phyloP scores from a whole-genome alignment of 352 stramenopile genomes.

The Pythium plurisporium region DNA sequence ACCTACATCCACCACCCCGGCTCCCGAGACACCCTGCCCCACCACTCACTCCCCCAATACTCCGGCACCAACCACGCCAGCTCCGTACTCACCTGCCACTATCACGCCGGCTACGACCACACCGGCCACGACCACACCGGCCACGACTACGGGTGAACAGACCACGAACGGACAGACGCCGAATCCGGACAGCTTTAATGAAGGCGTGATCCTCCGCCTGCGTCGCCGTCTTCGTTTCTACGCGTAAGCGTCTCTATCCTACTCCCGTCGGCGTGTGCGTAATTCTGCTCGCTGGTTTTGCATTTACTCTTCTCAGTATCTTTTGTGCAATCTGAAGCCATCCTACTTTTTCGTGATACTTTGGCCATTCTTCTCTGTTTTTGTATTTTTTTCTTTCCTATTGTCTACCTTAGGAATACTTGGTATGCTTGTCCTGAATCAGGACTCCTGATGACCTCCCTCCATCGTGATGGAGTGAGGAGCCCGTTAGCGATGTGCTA shows the following conservation, averaged over 20 bases:
- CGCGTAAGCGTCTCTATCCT: not conserved
- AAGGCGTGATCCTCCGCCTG: not conserved
- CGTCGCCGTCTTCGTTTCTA: slow-evolving; percentile 2
- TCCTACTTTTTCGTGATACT: not conserved
- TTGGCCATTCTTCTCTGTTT: not conserved
- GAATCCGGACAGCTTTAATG: not conserved
- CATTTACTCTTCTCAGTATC: not conserved
- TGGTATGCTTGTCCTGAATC: no score
- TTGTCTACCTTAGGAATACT: not conserved
- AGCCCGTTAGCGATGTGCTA: no score
- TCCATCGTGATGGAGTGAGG: no score
- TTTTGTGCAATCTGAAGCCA: not conserved
- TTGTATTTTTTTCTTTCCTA: not conserved
- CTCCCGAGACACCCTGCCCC: not conserved
- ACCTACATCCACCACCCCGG: not conserved
- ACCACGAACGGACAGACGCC: not conserved
- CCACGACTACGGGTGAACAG: not conserved
- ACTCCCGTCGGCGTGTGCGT: not conserved
- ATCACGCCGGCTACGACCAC: not conserved
- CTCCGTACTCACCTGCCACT: not conserved
- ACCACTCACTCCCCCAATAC: not conserved
- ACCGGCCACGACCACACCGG: no score
- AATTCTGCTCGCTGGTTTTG: not conserved
- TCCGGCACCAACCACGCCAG: not conserved
- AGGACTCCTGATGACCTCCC: no score